Evolutionary conservation across 768 basidiomycete species (phyloP).

Genomic region (Tephrocybe sp.): DNA sequence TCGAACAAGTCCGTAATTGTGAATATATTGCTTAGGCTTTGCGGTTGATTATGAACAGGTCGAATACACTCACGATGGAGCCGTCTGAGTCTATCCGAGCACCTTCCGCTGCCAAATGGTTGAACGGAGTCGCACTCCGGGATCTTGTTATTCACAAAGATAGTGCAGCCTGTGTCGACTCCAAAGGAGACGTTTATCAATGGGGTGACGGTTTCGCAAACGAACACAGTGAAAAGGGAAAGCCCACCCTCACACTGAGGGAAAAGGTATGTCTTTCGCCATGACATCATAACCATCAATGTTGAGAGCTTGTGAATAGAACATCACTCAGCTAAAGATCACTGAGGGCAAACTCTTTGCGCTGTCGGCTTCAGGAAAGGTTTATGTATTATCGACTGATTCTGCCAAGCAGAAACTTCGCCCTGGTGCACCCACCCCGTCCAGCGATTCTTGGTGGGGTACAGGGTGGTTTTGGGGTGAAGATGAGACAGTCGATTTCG

Average conservation of each 20-base stretch:
- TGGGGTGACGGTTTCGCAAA: slow-evolving; percentile 72
- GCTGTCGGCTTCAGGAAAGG: slow-evolving; percentile 70
- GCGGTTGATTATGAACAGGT: slow-evolving; percentile 29
- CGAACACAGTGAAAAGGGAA: slow-evolving; percentile 21
- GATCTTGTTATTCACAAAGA: slow-evolving; percentile 66
- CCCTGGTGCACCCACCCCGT: slow-evolving; percentile 35
- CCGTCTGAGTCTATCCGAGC: slow-evolving; percentile 40
- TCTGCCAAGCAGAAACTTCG: slow-evolving; percentile 42
- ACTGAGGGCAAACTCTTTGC: slow-evolving; percentile 69
- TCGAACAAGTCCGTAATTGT: slow-evolving; percentile 57
- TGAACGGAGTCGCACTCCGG: slow-evolving; percentile 67
- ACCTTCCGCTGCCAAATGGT: slow-evolving; percentile 52
- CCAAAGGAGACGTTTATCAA: slow-evolving; percentile 78
- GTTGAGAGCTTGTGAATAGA: slow-evolving; percentile 35
- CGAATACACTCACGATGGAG: slow-evolving; percentile 41
- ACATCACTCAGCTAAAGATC: slow-evolving; percentile 62
- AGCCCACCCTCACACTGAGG: slow-evolving; percentile 53
- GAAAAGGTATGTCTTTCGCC: slow-evolving; percentile 50
- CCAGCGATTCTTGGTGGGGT: slow-evolving; percentile 58
- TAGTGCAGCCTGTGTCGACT: slow-evolving; percentile 76
- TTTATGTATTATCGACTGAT: slow-evolving; percentile 65
- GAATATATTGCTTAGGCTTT: neutral
- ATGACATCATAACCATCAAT: neutral
- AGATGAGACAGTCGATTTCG: slow-evolving; percentile 49
- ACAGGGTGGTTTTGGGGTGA: slow-evolving; percentile 58